Conservation (phyloP, 2,329 filamentous ascomycete species). For the Aquanectria penicillioides region DNA sequence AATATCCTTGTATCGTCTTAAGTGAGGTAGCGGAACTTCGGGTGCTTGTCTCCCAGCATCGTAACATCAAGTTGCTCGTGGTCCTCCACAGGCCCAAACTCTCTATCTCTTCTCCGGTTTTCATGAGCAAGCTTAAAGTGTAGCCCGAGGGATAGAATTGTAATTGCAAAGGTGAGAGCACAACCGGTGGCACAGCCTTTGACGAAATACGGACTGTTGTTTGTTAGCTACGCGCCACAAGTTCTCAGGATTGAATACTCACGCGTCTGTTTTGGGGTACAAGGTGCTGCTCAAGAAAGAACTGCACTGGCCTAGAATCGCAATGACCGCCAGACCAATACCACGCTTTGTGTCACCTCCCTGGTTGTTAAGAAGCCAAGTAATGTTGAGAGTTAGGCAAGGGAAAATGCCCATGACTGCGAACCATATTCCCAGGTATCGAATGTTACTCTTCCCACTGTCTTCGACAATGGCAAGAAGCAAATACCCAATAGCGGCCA, state of each 20-base stretch:
- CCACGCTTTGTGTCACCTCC: slow-evolving; percentile 29
- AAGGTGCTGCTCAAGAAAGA: slow-evolving; percentile 30
- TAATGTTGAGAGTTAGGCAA: slow-evolving; percentile 14
- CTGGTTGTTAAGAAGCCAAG: slow-evolving; percentile 30
- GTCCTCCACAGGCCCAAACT: slow-evolving; percentile 3
- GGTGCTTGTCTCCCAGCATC: slow-evolving; percentile 1
- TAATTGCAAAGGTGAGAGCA: slow-evolving; percentile 16
- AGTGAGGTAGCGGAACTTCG: slow-evolving; percentile 18
- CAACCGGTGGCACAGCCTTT: slow-evolving; percentile 28
- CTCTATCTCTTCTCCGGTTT: neutral
- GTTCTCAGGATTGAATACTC: neutral
- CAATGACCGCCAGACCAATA: slow-evolving; percentile 5
- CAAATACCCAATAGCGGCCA: neutral
- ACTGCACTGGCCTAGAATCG: slow-evolving; percentile 25
- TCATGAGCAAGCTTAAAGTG: slow-evolving; percentile 19
- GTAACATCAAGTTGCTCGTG: slow-evolving; percentile 4
- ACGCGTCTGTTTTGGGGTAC: slow-evolving; percentile 28
- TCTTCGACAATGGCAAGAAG: slow-evolving; percentile 16
- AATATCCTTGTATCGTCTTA: no score
- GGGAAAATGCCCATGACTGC: slow-evolving; percentile 26
- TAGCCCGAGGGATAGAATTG: slow-evolving; percentile 5
- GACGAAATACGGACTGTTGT: slow-evolving; percentile 8
- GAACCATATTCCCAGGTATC: slow-evolving; percentile 30
- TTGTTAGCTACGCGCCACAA: neutral
- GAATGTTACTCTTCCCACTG: neutral